Percentiles rank a stretch among this genome's conserved stretches.
These are phyloP conservation scores for Eucalyptus tenuipes DNA, from an alignment of 345 rosid species.

Conservation along the genomic window DNA sequence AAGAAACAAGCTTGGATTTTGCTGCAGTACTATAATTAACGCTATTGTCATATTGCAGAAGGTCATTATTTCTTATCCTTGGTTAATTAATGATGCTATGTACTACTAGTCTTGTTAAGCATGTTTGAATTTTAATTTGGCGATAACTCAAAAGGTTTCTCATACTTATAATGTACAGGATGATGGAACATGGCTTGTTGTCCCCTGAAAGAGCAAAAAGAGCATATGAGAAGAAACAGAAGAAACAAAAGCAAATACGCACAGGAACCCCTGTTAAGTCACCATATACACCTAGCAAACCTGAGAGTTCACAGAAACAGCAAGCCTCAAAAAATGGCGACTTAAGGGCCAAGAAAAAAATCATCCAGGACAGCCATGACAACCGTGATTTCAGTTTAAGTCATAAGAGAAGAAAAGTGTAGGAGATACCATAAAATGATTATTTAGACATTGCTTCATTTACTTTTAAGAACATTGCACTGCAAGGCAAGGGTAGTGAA, in stretches of 20 bases:
- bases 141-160: background rate
- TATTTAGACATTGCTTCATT: background rate
- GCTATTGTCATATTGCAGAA: background rate
- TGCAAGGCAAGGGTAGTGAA: background rate
- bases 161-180: slow-evolving; percentile 30
- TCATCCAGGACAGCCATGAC: slow-evolving; percentile 27
- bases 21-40: background rate
- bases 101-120: background rate
- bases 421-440: background rate
- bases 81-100: background rate
- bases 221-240: slow-evolving; percentile 80
- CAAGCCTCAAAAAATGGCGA: slow-evolving; percentile 47
- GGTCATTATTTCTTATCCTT: background rate
- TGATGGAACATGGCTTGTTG: slow-evolving; percentile 96
- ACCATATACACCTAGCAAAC: slow-evolving; percentile 29
- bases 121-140: background rate
- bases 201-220: slow-evolving; percentile 62
- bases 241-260: slow-evolving; percentile 70
- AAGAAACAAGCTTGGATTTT: background rate
- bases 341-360: slow-evolving; percentile 51
- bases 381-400: slow-evolving; percentile 40
- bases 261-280: slow-evolving; percentile 53
- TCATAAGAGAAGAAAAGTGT: slow-evolving; percentile 68
- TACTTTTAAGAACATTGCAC: background rate
- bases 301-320: slow-evolving; percentile 56